Evolutionary conservation across 2,329 filamentous ascomycete species (phyloP), one percentile per base, ranked within the genome.

Genomic region (Alternaria sp.): DNA sequence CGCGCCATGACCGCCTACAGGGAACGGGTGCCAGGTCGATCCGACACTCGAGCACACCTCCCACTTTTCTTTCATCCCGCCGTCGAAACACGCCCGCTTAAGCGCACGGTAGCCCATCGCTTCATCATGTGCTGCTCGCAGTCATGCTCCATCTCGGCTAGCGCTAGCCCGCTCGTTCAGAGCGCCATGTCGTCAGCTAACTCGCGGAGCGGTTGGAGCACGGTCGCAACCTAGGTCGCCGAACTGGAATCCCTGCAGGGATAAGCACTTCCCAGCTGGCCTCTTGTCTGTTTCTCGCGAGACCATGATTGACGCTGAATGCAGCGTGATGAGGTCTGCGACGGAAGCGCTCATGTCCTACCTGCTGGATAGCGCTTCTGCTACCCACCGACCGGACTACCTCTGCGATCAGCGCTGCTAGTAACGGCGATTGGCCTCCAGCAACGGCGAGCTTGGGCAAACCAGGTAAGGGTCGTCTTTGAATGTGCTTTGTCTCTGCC

Each of bases 41-140:
- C 64, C 54, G 33, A 50, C 44, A 45, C 51, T 64, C 15, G 63
- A 46, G 55, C 59, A 61, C 60, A 49, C 23, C 33, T 56, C 59
- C 61, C 60, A 41, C 58, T 43, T 50, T 53, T 60, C 59, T 61
- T 60, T 63, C 60, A 63, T 68, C 54, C 62, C 58, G 63, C 60
- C 63, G 59, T 67, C 65, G 55, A 64, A 64, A 66, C 70, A 75
- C 62, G 70, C 69, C 64, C 71, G 70, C 64, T 60, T 64, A 70
- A 66, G 69, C 70, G 72, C 68, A 67, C 64, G 50, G 56, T 64
- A 51, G 51, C 41, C 60, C 61, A 63, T 67, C 64, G 65, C 43
- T 69, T 68, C 64, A 75, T 78, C 75, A 78, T 73, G 75, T 77
- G 76, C 71, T 64, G 69, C 70, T 71, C 64, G 68, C 70, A 64